Percentiles rank a stretch among this genome's conserved stretches.
Conservation (phyloP, 176 grass and related monocot genomes). For the Zoysia pacifica region DNA sequence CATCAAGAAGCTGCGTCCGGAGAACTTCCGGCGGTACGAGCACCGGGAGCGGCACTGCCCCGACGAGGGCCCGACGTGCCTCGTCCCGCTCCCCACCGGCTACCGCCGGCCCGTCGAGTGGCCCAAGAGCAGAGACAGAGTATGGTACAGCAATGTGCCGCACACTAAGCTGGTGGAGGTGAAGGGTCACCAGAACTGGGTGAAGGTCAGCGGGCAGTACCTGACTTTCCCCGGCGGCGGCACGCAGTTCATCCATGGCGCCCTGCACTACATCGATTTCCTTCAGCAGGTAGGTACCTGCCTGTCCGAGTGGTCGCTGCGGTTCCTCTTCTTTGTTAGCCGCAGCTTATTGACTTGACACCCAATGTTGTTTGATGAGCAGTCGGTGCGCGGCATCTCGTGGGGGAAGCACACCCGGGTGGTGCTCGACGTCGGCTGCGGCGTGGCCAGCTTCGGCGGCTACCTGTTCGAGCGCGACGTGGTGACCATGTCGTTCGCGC, state of each 20-base stretch:
- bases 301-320: too few species aligned
- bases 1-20: conserved; percentile 74
- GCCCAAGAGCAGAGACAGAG: conserved; percentile 86
- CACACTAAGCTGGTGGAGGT: conserved; percentile 93
- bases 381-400: conserved; percentile 68
- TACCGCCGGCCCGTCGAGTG: conserved; percentile 76
- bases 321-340: too few species aligned
- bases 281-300: conserved; percentile 55
- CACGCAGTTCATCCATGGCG: conserved; percentile 98
- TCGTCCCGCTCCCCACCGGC: conserved; percentile 59
- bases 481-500: conserved; percentile 85
- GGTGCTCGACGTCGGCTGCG: conserved; percentile 92
- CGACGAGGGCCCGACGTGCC: conserved; percentile 81
- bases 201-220: conserved; percentile 87
- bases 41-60: conserved; percentile 92
- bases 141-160: conserved; percentile 93
- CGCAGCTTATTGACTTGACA: too few species aligned
- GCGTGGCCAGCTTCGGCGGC: conserved; percentile 93
- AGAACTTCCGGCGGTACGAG: conserved; percentile 80
- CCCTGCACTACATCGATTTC: conserved; percentile 98
- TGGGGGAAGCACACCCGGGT: conserved; percentile 84
- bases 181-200: conserved; percentile 98
- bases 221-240: conserved; percentile 94
- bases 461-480: conserved; percentile 90
- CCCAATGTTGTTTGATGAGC: background rate